phyloP scores from a whole-genome alignment of 345 rosid genomes.

The Gynandropsis gynandra region DNA sequence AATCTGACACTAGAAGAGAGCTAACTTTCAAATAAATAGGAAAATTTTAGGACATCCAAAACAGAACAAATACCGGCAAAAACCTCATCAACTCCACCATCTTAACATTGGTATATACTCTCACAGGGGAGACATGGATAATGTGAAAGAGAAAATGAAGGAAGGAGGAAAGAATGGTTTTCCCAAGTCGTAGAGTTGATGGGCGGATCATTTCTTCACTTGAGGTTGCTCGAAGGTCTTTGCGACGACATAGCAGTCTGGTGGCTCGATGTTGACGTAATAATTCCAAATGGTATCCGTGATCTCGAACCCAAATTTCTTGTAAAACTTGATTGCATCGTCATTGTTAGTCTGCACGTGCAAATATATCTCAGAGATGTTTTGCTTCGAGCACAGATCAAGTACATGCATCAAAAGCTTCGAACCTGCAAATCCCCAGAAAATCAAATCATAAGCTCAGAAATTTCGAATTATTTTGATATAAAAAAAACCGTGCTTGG shows the following conservation, averaged over 20 bases:
- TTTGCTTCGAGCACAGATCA: conserved; percentile 66
- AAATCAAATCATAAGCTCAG: conserved; percentile 3
- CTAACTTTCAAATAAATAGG: too few relatives aligned
- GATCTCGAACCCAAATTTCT: conserved; percentile 86
- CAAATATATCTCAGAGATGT: conserved; percentile 75
- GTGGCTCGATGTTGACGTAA: conserved; percentile 75
- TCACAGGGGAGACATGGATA: too few relatives aligned
- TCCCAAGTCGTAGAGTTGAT: conserved; percentile 1
- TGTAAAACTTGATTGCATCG: conserved; percentile 91
- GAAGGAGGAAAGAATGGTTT: conserved; percentile 22
- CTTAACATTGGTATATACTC: too few relatives aligned
- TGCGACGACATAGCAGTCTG: conserved; percentile 72
- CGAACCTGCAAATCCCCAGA: conserved; percentile 66
- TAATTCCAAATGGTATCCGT: conserved; percentile 80
- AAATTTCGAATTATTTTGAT: not conserved
- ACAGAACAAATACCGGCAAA: too few relatives aligned
- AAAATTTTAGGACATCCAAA: too few relatives aligned
- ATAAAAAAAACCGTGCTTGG: too few relatives aligned
- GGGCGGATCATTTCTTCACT: conserved; percentile 38
- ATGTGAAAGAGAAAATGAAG: too few relatives aligned
- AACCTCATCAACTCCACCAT: too few relatives aligned
- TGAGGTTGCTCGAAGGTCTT: conserved; percentile 49
- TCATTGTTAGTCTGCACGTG: conserved; percentile 97
- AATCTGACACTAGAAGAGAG: too few relatives aligned
- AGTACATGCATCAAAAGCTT: conserved; percentile 80